Evolutionary conservation across 495 filamentous ascomycete genomes (phyloP), one percentile per base, ranked within the genome.

Genomic region (Cetradonia linearis): DNA sequence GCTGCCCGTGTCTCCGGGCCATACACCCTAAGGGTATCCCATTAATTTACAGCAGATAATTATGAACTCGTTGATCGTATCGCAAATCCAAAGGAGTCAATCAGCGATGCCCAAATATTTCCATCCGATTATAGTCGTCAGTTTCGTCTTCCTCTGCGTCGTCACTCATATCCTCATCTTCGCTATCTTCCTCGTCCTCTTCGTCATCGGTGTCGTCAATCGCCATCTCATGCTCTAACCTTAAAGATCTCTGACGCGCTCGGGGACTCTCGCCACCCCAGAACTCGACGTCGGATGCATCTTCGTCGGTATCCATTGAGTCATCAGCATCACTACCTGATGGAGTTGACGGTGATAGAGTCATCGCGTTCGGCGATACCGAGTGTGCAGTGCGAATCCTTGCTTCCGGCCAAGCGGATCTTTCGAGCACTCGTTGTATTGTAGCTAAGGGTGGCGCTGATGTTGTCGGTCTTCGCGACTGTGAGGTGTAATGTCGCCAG

Each of bases 21-120:
- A 8, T 46, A 20, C 42, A 20, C 42, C 42, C 42, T 11, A 46
- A 11, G 28, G 50, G 50, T 53, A 53, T 53, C 5, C 50, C 30
- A 8, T 53, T 33, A 25, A 53, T 33, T 5, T 36, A 53, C 50
- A 53, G 33, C 31, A 23, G 16, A 36, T 36, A 18, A 23, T 20
- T 14, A 33, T 53, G 18, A 13, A 9, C 28, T 53, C 49, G 10
- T 33, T 18, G 27, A 53, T 53, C 31, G 9, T 20, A 18, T 36
- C 50, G 31, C 50, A 14, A 25, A 34, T 34, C 42, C 20, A 10
- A 25, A 36, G 5, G 28, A 33, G 10, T 20, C 36, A 3, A 18
- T 76, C 69, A 81, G 63, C 83, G 78, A 73, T 91, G 87, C n/a
- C 86, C 87, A 66, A 86, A 80, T 56, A 89, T 76, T 56, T 83